Evolutionary conservation across 2,329 filamentous ascomycete genomes (phyloP), one percentile per base, ranked within the genome.

Genomic region (Mycocentrospora acerina): DNA sequence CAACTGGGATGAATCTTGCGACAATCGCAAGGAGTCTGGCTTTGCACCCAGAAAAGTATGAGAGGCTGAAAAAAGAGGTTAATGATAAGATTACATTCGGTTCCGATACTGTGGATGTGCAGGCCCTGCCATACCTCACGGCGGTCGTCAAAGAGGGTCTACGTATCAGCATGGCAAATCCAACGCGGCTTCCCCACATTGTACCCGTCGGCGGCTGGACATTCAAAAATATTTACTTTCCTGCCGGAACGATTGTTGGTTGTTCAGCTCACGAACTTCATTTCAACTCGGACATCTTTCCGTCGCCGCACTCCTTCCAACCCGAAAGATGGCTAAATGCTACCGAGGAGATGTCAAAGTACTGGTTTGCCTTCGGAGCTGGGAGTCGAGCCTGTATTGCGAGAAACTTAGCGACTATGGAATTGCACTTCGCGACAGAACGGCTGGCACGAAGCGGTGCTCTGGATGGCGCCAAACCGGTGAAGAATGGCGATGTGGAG

Each of bases 101-200:
- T 3, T 13, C 39, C 0, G 27, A 46, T 12, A 39, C 44, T 7
- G 41, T 42, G 16, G 57, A 58, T 4, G 36, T 42, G 7, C 51
- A 54, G 29, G 47, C 61, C 13, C 52, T 74, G 9, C 70, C 71
- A 0, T 74, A 74, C 43, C 55, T 74, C 5, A 68, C 71, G 33
- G 71, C 71, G 6, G 67, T 71, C 32, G 70, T 74, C 46, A 74
- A 71, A 44, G 72, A 75, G 46, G 68, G 62, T 3, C 48, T 75
- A 2, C 61, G 72, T 10, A 62, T 74, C 36, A 72, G 71, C 32
- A 72, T 72, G 29, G 60, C 61, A 12, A 64, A 64, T n/a, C 57
- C 57, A 7, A 57, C 60, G 3, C 49, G 62, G 12, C 44, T 65
- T 4, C 58, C 55, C 7, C 61, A 62, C 27, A 38, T 58, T 0